Conservation (phyloP, 2,329 filamentous ascomycete genomes). For the Ascochyta viciae-villosae region DNA sequence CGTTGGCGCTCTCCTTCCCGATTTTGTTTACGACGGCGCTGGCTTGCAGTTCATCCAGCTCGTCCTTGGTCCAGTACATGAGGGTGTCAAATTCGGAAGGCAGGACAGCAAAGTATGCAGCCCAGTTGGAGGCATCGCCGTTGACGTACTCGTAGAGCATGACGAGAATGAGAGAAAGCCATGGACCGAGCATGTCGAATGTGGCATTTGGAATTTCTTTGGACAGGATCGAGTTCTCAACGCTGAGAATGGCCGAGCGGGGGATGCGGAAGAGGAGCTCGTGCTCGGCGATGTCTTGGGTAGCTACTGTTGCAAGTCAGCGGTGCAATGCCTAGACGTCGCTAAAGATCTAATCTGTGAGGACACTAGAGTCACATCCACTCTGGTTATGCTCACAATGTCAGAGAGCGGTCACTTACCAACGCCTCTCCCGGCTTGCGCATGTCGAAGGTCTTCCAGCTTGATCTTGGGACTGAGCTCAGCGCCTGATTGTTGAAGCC, state of each 20-base stretch:
- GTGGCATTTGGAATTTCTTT: constrained; percentile 54
- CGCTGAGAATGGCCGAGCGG: constrained; percentile 72
- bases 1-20: constrained; percentile 74
- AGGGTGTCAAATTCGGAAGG: constrained; percentile 77
- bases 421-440: constrained; percentile 67
- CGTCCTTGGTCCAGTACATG: constrained; percentile 83
- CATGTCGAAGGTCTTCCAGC: constrained; percentile 63
- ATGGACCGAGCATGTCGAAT: constrained; percentile 52
- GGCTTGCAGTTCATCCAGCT: constrained; percentile 76
- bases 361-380: neutral
- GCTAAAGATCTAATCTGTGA: neutral
- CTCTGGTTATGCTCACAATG: neutral
- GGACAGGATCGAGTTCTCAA: constrained; percentile 73
- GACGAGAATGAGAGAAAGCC: constrained; percentile 71
- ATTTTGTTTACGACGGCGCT: constrained; percentile 80
- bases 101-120: constrained; percentile 78
- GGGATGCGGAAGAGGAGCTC: constrained; percentile 84
- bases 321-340: neutral
- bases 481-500: constrained; percentile 63
- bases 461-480: constrained; percentile 64
- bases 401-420: constrained; percentile 55
- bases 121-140: constrained; percentile 71
- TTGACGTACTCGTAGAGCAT: constrained; percentile 78
- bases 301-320: constrained; percentile 66
- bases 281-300: constrained; percentile 72